Percentiles rank a stretch among this genome's conserved stretches.
These are phyloP conservation scores for Colletotrichum somersetense DNA, from an alignment of 2,329 filamentous ascomycete species.

Conservation along the genomic window DNA sequence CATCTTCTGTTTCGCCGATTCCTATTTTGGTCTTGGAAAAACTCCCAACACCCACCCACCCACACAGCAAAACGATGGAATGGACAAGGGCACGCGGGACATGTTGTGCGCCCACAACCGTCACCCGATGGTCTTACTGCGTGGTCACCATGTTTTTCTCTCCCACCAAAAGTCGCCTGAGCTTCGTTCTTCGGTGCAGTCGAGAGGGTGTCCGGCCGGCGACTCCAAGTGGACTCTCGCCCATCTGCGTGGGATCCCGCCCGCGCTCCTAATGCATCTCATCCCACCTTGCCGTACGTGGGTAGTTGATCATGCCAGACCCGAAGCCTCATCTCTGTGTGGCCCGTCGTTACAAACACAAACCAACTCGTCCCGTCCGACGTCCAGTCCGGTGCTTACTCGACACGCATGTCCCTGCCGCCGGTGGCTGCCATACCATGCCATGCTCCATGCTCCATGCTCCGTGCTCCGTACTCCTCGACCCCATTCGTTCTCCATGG, in stretches of 20 bases:
- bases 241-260: background rate
- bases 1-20: conserved; percentile 18
- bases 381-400: background rate
- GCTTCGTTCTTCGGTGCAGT: background rate
- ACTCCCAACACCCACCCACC: background rate
- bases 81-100: background rate
- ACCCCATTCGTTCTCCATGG: background rate
- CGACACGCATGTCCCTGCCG: background rate
- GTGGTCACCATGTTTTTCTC: background rate
- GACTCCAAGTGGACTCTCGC: conserved; percentile 27
- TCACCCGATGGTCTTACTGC: no score
- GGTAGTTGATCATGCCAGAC: background rate
- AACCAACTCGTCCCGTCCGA: background rate
- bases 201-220: conserved; percentile 33
- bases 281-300: conserved; percentile 4
- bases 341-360: conserved; percentile 8
- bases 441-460: background rate
- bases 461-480: background rate
- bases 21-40: conserved; percentile 11
- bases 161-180: background rate
- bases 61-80: background rate
- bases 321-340: background rate
- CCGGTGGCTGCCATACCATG: background rate
- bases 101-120: conserved; percentile 11
- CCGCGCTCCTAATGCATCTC: background rate